A percentile compares a stretch with the other conserved stretches of the same genome.
These are phyloP conservation scores for Neurospora sp. DNA, from an alignment of 495 filamentous ascomycete species.

Conservation along the genomic window DNA sequence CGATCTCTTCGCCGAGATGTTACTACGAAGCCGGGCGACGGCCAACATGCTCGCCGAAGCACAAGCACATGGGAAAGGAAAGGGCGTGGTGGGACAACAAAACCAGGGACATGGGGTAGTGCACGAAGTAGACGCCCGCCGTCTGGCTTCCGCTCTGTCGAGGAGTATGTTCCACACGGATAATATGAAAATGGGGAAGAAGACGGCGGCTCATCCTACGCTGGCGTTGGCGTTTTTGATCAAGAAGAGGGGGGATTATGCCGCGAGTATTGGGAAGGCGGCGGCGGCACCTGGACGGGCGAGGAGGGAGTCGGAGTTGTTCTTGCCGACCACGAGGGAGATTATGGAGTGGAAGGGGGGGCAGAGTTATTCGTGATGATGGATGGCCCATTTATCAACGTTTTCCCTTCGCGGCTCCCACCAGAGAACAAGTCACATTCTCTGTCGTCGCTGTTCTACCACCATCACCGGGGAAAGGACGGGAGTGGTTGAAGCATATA, in stretches of 20 bases:
- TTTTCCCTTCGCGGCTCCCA: too few relatives aligned
- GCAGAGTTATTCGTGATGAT: background rate
- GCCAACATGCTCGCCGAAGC: background rate
- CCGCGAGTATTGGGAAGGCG: background rate
- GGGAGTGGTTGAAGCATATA: too few relatives aligned
- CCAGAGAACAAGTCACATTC: too few relatives aligned
- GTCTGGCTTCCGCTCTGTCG: conserved; percentile 15
- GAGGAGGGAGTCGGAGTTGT: conserved; percentile 9
- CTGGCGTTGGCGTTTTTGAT: conserved; percentile 22
- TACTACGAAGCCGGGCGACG: conserved; percentile 1
- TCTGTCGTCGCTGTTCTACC: background rate
- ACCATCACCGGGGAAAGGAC: too few relatives aligned
- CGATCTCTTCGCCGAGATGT: conserved; percentile 16
- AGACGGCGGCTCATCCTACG: conserved; percentile 16
- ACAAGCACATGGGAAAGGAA: background rate
- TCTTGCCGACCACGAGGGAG: conserved; percentile 22
- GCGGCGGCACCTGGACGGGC: background rate
- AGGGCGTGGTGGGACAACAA: background rate
- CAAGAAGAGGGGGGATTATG: conserved; percentile 20
- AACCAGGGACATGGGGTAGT: background rate
- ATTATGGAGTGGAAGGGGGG: conserved; percentile 24
- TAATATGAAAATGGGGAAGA: background rate
- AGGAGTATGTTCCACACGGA: conserved; percentile 19
- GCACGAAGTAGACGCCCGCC: conserved; percentile 14
- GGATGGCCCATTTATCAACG: too few relatives aligned